Evolutionary conservation across 73 alveolate species (phyloP).

Genomic region (Paramecium primaurelia): DNA sequence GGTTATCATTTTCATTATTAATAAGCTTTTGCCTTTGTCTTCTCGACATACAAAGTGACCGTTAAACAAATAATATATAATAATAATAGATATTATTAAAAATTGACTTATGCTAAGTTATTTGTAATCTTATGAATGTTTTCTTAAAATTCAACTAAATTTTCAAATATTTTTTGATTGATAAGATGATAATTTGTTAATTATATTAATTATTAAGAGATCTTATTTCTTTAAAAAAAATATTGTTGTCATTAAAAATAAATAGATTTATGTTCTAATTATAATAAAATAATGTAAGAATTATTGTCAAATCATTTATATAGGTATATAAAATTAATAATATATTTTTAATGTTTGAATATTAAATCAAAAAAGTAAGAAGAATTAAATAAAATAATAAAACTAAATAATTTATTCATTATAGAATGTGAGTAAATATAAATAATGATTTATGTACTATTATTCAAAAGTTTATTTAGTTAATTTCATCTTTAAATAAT

Average conservation of each 20-base stretch:
- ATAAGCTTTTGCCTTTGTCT: background rate
- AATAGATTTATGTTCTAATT: no score
- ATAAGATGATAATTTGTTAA: background rate
- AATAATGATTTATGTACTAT: background rate
- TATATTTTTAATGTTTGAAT: no score
- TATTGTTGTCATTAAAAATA: no score
- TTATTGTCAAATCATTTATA: no score
- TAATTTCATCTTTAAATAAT: background rate
- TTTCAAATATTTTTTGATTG: background rate
- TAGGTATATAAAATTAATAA: no score
- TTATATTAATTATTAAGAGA: background rate
- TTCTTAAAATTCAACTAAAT: background rate
- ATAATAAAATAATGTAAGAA: no score
- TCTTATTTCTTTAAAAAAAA: background rate
- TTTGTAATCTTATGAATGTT: background rate
- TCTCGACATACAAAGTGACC: conserved; percentile 17
- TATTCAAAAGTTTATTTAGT: background rate
- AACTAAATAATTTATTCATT: no score
- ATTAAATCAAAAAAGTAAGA: no score
- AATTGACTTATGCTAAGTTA: background rate
- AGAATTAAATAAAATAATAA: no score
- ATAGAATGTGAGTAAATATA: background rate
- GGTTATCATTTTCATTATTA: background rate
- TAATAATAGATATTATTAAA: background rate
- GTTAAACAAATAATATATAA: conserved; percentile 10